Evolutionary conservation across 1,284 basidiomycete genomes (phyloP).

Genomic region (Athelia psychrophila): DNA sequence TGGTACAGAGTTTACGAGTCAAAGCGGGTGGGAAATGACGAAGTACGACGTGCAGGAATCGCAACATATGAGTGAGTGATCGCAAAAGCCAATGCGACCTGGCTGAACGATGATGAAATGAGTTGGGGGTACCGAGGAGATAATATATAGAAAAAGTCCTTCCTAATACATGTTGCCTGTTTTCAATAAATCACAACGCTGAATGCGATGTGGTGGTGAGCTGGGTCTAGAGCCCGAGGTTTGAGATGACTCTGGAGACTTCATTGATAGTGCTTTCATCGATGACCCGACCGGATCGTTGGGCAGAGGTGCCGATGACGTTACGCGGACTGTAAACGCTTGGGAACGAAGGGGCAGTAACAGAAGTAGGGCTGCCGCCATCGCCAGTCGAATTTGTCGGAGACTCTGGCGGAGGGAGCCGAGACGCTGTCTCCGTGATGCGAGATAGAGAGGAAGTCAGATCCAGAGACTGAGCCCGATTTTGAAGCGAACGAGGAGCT

Average conservation of each 20-base stretch:
- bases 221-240: slow-evolving; percentile 56
- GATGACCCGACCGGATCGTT: slow-evolving; percentile 44
- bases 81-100: neutral
- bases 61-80: no score
- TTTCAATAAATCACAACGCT: slow-evolving; percentile 8
- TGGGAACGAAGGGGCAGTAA: slow-evolving; percentile 75
- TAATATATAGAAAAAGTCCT: slow-evolving; percentile 11
- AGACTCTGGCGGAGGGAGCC: slow-evolving; percentile 65
- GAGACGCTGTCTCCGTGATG: slow-evolving; percentile 65
- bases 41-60: slow-evolving; percentile 17
- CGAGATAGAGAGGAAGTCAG: slow-evolving; percentile 74
- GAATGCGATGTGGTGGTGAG: neutral
- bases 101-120: slow-evolving; percentile 1
- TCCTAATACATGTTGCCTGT: slow-evolving; percentile 15
- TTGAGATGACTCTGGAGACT: slow-evolving; percentile 75
- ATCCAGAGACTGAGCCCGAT: slow-evolving; percentile 79
- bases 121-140: slow-evolving; percentile 2
- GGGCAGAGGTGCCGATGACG: slow-evolving; percentile 43
- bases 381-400: slow-evolving; percentile 74
- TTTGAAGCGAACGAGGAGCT: slow-evolving; percentile 65
- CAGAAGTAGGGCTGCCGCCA: slow-evolving; percentile 67
- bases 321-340: slow-evolving; percentile 72
- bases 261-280: slow-evolving; percentile 68
- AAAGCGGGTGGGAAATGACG: slow-evolving; percentile 11
- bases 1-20: slow-evolving; percentile 24